phyloP scores from a whole-genome alignment of 2,329 filamentous ascomycete species.

The Nemania abortiva region DNA sequence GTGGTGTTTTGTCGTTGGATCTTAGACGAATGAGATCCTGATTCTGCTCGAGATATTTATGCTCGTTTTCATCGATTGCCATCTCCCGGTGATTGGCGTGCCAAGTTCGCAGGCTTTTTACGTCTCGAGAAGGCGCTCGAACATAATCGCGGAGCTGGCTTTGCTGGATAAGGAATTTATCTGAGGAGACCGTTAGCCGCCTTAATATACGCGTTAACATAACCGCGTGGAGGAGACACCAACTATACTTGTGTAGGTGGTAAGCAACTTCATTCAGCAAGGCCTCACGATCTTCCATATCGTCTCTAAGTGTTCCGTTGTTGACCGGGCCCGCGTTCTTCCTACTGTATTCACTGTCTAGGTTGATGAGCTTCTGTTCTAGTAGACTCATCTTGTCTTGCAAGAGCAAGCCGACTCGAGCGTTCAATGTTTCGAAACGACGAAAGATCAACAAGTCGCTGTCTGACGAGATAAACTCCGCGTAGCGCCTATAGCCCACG shows the following conservation, averaged over 20 bases:
- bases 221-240: neutral
- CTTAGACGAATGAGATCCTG: constrained; percentile 45
- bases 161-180: constrained; percentile 47
- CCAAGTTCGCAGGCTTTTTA: constrained; percentile 45
- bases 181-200: constrained; percentile 25
- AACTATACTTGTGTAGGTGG: constrained; percentile 46
- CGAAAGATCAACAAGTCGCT: constrained; percentile 52
- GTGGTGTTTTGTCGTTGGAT: constrained; percentile 24
- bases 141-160: constrained; percentile 38
- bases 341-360: constrained; percentile 46
- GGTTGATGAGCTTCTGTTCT: constrained; percentile 47
- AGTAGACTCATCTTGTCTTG: constrained; percentile 52
- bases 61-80: constrained; percentile 34
- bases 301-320: constrained; percentile 49
- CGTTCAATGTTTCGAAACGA: constrained; percentile 51
- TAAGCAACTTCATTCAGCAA: constrained; percentile 37
- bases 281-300: constrained; percentile 40
- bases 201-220: no score
- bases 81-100: neutral
- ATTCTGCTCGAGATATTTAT: constrained; percentile 35
- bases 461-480: constrained; percentile 50
- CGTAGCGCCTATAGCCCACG: constrained; percentile 48
- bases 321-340: constrained; percentile 40
- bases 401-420: constrained; percentile 48
- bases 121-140: constrained; percentile 39